Evolutionary conservation across 2,329 filamentous ascomycete species (phyloP), one percentile per base, ranked within the genome.

Genomic region (Cordyceps tenuipes): DNA sequence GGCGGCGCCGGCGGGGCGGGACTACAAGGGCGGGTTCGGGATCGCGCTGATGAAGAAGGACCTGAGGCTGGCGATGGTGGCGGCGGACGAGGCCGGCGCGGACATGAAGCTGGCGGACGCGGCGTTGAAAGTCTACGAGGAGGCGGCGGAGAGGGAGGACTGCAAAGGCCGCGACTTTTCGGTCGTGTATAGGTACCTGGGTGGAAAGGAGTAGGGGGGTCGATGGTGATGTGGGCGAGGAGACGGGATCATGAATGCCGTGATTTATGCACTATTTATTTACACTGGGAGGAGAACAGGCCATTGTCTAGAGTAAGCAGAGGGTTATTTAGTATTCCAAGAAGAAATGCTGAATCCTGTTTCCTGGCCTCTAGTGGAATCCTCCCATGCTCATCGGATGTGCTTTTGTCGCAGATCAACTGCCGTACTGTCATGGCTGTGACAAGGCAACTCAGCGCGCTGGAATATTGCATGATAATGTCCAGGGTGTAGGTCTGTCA

Each of bases 11-110:
- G 88, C 91, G 0, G 83, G 80, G 59, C 80, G 88, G 60, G 91
- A 88, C 58, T 99, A 91, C 67, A 73, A 77, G 19, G 90, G 90
- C 50, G 90, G 90, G 0, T 94, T 93, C 65, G 88, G 88, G 2
- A 83, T 93, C 60, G 79, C 80, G 44, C 74, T 94, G 65, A 93
- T 94, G 90, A 84, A 83, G 70, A 94, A 94, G 75, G 90, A 94
- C 70, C 73, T 94, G 46, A 77, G 80, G 58, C 77, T 93, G 60
- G 90, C 89, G 1, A 84, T 91, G 57, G 72, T 83, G n/a, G 89
- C 89, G 17, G 89, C 89, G 0, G 71, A 79, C 53, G 85, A 90
- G 72, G 85, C 84, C 0, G 82, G 81, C 1, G 88, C 87, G 2
- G 80, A 76, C 63, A 77, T 92, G 58, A 84, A 82, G 65, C 74